Percentiles rank a stretch among this genome's conserved stretches.
phyloP scores from a whole-genome alignment of 2,329 filamentous ascomycete species.

The Cladosporium sp. region DNA sequence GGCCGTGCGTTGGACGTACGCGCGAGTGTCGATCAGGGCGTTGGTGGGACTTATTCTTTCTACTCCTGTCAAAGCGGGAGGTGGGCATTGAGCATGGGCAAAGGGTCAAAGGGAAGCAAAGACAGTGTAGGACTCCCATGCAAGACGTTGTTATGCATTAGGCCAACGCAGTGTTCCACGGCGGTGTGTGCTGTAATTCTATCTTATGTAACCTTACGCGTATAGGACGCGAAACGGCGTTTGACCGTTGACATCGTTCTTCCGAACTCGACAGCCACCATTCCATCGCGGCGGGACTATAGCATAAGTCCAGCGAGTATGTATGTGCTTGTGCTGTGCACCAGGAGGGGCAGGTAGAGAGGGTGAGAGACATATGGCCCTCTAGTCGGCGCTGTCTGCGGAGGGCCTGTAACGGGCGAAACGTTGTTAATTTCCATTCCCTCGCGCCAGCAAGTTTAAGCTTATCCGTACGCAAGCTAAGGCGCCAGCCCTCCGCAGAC shows the following conservation, averaged over 20 bases:
- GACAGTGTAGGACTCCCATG: conserved; percentile 9
- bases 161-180: not conserved
- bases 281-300: not conserved
- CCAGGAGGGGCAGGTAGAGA: conserved; percentile 1
- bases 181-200: conserved; percentile 4
- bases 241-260: not conserved
- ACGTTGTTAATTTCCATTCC: conserved; percentile 2
- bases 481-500: not conserved
- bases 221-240: conserved; percentile 1
- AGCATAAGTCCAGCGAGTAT: not conserved
- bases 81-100: not conserved
- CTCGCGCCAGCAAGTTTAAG: not conserved
- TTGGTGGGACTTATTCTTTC: not conserved
- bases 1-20: conserved; percentile 1
- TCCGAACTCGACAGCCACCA: not conserved
- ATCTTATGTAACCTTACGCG: conserved; percentile 5
- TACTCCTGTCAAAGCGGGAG: conserved; percentile 8
- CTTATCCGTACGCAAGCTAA: conserved; percentile 3
- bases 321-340: conserved; percentile 2
- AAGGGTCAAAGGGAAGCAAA: conserved; percentile 1
- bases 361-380: conserved; percentile 2
- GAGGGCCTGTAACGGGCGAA: conserved; percentile 2
- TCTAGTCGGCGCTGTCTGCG: not conserved
- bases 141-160: not conserved
- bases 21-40: conserved; percentile 5